Base-by-base conservation (phyloP, 75 land plant genomes). In the Larix kaempferi region DNA sequence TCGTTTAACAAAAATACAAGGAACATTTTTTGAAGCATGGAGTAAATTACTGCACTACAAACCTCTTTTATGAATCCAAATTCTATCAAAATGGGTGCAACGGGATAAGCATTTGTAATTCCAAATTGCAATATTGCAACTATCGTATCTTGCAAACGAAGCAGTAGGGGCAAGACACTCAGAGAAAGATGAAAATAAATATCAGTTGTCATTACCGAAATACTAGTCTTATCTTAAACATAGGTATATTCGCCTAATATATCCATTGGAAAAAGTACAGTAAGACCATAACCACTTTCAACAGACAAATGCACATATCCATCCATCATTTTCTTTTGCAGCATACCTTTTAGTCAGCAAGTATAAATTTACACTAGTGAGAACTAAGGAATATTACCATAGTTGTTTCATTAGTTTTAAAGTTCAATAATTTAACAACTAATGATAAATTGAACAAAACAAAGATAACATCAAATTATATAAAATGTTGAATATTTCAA, bases 271-370 rank as follows among this genome's bases (percentile, higher is more conserved):
- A 91, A 93, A 84, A 96, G 88, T 76, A 96, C 78, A 63, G 86
- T 80, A 65, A 96, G 84, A 17, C 96, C 99, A 14, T 94, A 96
- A 77, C 99, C 94, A 81, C 94, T 86, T 78, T 97, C 99, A 80
- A 97, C 59, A 8, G 84, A 92, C 79, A 77, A 88, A 71, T 26
- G 89, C 89, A 23, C 94, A 85, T n/a, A 93, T 81, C 98, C 98
- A 97, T 61, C 65, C 87, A 78, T 94, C 97, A 77, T 83, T 86
- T 88, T 85, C 95, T 79, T 94, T 94, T 26, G 88, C 84, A 76
- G 95, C 99, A 91, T 88, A 88, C 98, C 98, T 97, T 82, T 76
- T n/a, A 54, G 27, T 57, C 11, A 61, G 49, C 49, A 52, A 60
- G 57, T 63, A 60, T 2, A 29, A 57, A 39, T 59, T 27, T 21